phyloP scores from a whole-genome alignment of 306 rosid species.

The Glycyrrhiza uralensis region DNA sequence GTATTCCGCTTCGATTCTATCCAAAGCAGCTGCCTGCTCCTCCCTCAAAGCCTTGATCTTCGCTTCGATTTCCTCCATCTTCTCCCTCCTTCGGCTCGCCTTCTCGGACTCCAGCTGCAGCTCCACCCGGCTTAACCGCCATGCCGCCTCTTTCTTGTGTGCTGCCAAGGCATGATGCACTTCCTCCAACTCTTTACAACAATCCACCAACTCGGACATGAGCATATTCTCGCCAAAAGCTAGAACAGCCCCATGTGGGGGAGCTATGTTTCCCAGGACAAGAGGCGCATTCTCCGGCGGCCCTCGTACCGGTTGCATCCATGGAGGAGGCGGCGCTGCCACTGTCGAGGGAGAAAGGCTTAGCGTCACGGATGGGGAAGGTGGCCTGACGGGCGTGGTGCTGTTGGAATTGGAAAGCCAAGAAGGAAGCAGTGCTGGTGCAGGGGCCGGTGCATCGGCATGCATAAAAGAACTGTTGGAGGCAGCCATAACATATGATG shows the following conservation, averaged over 20 bases:
- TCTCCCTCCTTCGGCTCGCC: slow-evolving; percentile 68
- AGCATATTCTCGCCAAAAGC: slow-evolving; percentile 54
- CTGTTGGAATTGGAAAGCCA: slow-evolving; percentile 79
- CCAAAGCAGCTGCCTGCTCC: slow-evolving; percentile 67
- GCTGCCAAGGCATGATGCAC: slow-evolving; percentile 79
- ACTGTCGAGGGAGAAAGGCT: slow-evolving; percentile 77
- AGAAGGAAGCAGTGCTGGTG: slow-evolving; percentile 67
- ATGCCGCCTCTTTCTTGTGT: slow-evolving; percentile 78
- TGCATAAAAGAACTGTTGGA: slow-evolving; percentile 70
- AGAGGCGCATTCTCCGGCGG: slow-evolving; percentile 53
- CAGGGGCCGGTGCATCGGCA: slow-evolving; percentile 47
- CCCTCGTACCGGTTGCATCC: slow-evolving; percentile 78
- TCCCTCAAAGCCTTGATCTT: slow-evolving; percentile 87
- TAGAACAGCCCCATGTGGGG: slow-evolving; percentile 51
- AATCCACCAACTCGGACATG: slow-evolving; percentile 68
- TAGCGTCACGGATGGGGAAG: slow-evolving; percentile 82
- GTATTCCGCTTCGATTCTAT: slow-evolving; percentile 81
- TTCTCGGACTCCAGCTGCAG: slow-evolving; percentile 90
- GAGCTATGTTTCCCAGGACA: slow-evolving; percentile 49
- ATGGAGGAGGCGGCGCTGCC: slow-evolving; percentile 64
- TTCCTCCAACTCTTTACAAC: slow-evolving; percentile 89
- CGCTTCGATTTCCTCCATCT: slow-evolving; percentile 74
- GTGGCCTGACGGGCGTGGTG: slow-evolving; percentile 51
- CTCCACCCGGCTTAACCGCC: slow-evolving; percentile 91
- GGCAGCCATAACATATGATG: slow-evolving; percentile 68